Evolutionary conservation across 2,329 filamentous ascomycete genomes (phyloP), one percentile per base, ranked within the genome.

Genomic region (Thielaviopsis punctulata): DNA sequence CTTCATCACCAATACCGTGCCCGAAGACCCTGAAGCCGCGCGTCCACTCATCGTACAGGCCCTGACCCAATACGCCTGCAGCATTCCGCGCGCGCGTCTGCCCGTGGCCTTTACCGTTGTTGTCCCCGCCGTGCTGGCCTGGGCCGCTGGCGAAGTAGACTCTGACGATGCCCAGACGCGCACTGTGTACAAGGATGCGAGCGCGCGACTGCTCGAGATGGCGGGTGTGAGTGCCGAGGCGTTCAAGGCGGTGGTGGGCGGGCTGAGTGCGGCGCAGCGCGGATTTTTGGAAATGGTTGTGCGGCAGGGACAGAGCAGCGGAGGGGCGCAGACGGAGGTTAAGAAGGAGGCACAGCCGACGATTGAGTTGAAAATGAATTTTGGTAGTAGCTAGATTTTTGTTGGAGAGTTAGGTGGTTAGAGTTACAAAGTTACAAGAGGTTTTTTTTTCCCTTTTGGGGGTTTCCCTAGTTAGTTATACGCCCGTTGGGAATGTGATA

Each of bases 331-430:
- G 65, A 63, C 52, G 60, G 56, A 66, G 44, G 66, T 66, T 49
- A 71, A 68, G 54, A 68, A 71, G 18, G 43, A 48, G 12, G 53
- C 48, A 21, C 79, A 78, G 65, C 92, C 92, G 12, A 92, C 73
- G 57, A 98, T 98, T 72, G 87, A 87, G 51, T 67, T 98, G 62
- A 92, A 93, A 74, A 93, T 96, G 85, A 75, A 95, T 65, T 96
- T 98, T 73, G 79, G 78, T n/a, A n/a, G n/a, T n/a, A n/a, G 4
- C 68, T 69, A 44, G 50, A 46, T 18, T 13, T 25, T 13, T 47
- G 23, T 9, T 18, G 25, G 15, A 19, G 9, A 3, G 19, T 33
- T 13, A 27, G 9, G 27, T 7, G 4, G 30, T n/a, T 15, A 36
- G 30, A 36, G n/a, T 36, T n/a, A 36, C 4, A 33, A n/a, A n/a